Conservation (phyloP, 345 rosid species). For the Erodium maritimum region DNA sequence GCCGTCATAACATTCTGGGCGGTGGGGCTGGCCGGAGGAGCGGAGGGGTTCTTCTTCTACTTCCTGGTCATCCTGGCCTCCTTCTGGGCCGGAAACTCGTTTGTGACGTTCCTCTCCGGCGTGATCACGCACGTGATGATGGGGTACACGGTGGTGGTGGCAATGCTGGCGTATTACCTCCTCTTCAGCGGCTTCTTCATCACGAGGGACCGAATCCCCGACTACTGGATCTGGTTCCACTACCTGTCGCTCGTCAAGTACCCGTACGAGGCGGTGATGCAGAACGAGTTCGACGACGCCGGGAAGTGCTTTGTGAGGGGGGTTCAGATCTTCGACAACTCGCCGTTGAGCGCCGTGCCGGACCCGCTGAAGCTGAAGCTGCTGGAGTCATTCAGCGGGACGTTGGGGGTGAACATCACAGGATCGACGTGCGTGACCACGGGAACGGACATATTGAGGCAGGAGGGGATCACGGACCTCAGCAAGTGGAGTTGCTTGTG, state of each 20-base stretch:
- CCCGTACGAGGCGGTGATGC: too few relatives aligned
- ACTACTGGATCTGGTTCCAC: constrained; percentile 96
- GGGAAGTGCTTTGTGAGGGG: too few relatives aligned
- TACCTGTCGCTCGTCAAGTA: too few relatives aligned
- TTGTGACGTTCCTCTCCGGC: constrained; percentile 85
- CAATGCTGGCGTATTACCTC: constrained; percentile 78
- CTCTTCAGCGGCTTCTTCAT: constrained; percentile 95
- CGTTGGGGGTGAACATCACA: constrained; percentile 52
- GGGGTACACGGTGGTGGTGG: constrained; percentile 83
- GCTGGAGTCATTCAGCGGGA: constrained; percentile 38
- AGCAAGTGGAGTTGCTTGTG: constrained; percentile 75
- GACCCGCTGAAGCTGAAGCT: constrained; percentile 32
- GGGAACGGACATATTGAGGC: constrained; percentile 48
- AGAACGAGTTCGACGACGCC: too few relatives aligned
- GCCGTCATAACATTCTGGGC: constrained; percentile 69
- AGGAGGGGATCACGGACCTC: constrained; percentile 58
- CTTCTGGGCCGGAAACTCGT: constrained; percentile 86
- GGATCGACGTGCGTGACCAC: constrained; percentile 73
- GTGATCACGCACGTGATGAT: constrained; percentile 85
- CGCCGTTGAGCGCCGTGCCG: constrained; percentile 57
- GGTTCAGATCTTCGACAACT: constrained; percentile 83
- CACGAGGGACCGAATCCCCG: constrained; percentile 66
- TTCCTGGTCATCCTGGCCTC: constrained; percentile 71
- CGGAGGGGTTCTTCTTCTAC: constrained; percentile 57
- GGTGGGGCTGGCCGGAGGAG: constrained; percentile 85